A percentile compares a stretch with the other conserved stretches of the same genome.
These are phyloP conservation scores for Panicum virgatum DNA, from an alignment of 202 grass and related monocot genomes.

Conservation along the genomic window DNA sequence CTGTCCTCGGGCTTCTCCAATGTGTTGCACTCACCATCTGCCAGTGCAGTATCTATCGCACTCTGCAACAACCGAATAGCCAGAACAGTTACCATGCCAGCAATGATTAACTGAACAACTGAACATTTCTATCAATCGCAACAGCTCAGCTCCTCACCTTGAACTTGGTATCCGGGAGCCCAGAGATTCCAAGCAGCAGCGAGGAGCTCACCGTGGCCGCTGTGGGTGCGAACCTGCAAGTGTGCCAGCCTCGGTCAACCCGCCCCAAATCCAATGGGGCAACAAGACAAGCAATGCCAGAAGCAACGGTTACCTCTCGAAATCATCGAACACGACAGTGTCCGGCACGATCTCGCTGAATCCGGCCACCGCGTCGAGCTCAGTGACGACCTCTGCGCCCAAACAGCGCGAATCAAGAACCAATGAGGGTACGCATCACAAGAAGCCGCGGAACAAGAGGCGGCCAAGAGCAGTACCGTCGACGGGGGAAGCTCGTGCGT, in stretches of 20 bases:
- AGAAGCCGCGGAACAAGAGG: not conserved
- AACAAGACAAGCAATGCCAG: not conserved
- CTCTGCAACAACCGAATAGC: conserved; percentile 46
- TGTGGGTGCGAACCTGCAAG: conserved; percentile 74
- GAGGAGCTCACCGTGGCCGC: conserved; percentile 90
- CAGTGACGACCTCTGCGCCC: conserved; percentile 59
- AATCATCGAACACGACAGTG: conserved; percentile 97
- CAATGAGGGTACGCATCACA: not conserved
- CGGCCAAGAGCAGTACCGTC: conserved; percentile 21
- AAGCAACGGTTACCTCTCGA: conserved; percentile 59
- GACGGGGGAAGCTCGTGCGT: conserved; percentile 39
- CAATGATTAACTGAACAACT: conserved; percentile 19
- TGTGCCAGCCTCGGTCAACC: conserved; percentile 16
- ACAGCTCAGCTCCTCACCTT: conserved; percentile 59
- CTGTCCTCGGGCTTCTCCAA: conserved; percentile 51
- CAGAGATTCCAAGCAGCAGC: conserved; percentile 75
- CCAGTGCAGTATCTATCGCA: conserved; percentile 86
- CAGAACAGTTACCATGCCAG: not conserved
- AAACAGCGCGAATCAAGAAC: conserved; percentile 21
- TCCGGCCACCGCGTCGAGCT: conserved; percentile 70
- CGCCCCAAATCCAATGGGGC: not conserved
- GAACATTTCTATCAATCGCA: conserved; percentile 14
- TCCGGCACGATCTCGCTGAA: conserved; percentile 96
- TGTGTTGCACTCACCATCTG: conserved; percentile 69
- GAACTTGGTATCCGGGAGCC: conserved; percentile 95